Percentiles rank a stretch among this genome's conserved stretches.
phyloP scores from a whole-genome alignment of 2,329 filamentous ascomycete species.

The Amphichorda felina region DNA sequence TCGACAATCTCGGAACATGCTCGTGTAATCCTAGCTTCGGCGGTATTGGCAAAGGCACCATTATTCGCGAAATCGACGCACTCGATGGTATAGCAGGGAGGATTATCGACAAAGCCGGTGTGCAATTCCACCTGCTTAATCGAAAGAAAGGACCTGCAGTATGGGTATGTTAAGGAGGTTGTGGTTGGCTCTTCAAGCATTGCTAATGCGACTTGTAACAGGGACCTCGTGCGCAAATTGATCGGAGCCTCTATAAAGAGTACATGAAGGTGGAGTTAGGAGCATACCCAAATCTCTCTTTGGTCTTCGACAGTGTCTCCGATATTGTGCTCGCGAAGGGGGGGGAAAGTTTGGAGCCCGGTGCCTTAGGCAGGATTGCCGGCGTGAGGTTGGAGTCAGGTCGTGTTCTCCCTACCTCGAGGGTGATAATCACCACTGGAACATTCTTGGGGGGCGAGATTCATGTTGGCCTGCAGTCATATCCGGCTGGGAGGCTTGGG shows the following conservation, averaged over 20 bases:
- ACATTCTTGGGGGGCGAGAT: conserved; percentile 95
- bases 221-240: conserved; percentile 91
- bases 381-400: conserved; percentile 83
- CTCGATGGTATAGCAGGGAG: conserved; percentile 81
- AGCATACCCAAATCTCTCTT: conserved; percentile 63
- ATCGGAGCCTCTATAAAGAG: conserved; percentile 75
- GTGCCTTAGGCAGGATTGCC: conserved; percentile 54
- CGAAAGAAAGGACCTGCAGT: conserved; percentile 85
- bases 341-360: conserved; percentile 8
- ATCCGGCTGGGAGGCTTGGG: conserved; percentile 82
- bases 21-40: conserved; percentile 97
- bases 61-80: conserved; percentile 89
- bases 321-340: conserved; percentile 63
- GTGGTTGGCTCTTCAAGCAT: too few relatives aligned
- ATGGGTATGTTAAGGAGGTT: conserved; percentile 48
- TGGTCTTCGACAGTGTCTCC: conserved; percentile 79
- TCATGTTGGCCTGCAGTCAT: conserved; percentile 78
- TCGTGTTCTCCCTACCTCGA: conserved; percentile 65
- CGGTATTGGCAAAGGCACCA: conserved; percentile 96
- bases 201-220: conserved; percentile 9
- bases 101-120: conserved; percentile 83
- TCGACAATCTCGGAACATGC: conserved; percentile 85
- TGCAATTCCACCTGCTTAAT: conserved; percentile 91
- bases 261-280: conserved; percentile 84
- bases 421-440: conserved; percentile 89